Conservation (phyloP, 768 basidiomycete genomes). For the Arthromyces matolae region DNA sequence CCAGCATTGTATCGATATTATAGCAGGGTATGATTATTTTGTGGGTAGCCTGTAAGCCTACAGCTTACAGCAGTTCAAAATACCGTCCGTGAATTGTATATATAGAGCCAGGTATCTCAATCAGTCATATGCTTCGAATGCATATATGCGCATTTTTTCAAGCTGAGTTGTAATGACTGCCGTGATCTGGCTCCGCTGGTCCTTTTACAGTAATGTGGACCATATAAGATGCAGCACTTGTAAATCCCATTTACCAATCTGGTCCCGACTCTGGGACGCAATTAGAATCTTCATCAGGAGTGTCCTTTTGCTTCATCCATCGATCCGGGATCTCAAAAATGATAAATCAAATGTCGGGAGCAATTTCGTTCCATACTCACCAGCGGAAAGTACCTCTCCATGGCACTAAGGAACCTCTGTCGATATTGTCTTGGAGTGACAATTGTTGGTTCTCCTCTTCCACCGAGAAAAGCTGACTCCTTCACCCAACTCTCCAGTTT, state of each 20-base stretch:
- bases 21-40: constrained; percentile 25
- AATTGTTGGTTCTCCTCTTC: constrained; percentile 91
- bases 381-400: constrained; percentile 87
- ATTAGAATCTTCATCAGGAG: constrained; percentile 69
- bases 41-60: too few relatives aligned
- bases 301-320: constrained; percentile 86
- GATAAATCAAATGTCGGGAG: constrained; percentile 4
- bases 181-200: too few relatives aligned
- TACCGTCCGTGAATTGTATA: too few relatives aligned
- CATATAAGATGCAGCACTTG: too few relatives aligned
- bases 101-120: too few relatives aligned
- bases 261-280: constrained; percentile 57
- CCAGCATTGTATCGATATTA: too few relatives aligned
- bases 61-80: too few relatives aligned
- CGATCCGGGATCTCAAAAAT: constrained; percentile 70
- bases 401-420: constrained; percentile 79
- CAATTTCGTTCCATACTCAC: constrained; percentile 37
- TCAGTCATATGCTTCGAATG: too few relatives aligned
- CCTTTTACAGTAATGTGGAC: too few relatives aligned
- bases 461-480: constrained; percentile 87
- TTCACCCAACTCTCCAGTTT: constrained; percentile 98
- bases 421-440: constrained; percentile 95
- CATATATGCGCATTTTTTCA: constrained; percentile 7
- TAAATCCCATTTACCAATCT: constrained; percentile 48
- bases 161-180: neutral